phyloP scores from a whole-genome alignment of 176 grass and related monocot species.

The Miscanthus lutarioriparius region DNA sequence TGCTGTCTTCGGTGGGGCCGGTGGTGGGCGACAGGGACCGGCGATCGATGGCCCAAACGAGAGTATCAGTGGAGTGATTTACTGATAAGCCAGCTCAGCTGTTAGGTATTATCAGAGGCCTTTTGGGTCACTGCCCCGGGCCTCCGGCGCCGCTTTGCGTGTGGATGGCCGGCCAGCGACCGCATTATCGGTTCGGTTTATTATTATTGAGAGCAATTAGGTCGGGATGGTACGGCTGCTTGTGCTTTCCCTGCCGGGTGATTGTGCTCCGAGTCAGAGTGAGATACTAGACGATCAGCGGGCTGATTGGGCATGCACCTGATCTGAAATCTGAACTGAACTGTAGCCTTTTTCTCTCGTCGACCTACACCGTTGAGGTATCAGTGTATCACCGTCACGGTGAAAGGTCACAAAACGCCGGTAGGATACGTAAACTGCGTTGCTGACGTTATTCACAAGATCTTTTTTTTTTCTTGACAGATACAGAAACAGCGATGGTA shows the following conservation, averaged over 20 bases:
- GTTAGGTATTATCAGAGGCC: background rate
- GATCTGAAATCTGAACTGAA: background rate
- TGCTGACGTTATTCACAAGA: too few relatives aligned
- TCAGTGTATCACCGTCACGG: too few relatives aligned
- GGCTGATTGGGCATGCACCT: too few relatives aligned
- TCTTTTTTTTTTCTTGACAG: too few relatives aligned
- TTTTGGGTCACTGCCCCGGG: background rate
- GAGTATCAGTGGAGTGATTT: background rate
- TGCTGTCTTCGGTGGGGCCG: background rate
- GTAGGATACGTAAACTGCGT: too few relatives aligned
- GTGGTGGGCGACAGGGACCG: conserved; percentile 35
- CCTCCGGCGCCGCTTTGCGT: background rate
- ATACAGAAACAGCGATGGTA: background rate
- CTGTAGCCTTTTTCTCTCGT: too few relatives aligned
- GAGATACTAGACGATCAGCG: too few relatives aligned
- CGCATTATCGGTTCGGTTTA: background rate
- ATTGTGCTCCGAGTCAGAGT: conserved; percentile 33
- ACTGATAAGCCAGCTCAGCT: background rate
- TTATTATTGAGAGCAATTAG: background rate
- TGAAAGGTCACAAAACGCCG: too few relatives aligned
- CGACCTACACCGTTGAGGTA: too few relatives aligned
- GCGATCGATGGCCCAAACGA: background rate
- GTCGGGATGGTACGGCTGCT: background rate
- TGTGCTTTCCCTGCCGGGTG: background rate
- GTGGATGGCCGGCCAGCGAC: background rate